phyloP scores from a whole-genome alignment of 305 asterid genomes.

The Solanum hybrid region DNA sequence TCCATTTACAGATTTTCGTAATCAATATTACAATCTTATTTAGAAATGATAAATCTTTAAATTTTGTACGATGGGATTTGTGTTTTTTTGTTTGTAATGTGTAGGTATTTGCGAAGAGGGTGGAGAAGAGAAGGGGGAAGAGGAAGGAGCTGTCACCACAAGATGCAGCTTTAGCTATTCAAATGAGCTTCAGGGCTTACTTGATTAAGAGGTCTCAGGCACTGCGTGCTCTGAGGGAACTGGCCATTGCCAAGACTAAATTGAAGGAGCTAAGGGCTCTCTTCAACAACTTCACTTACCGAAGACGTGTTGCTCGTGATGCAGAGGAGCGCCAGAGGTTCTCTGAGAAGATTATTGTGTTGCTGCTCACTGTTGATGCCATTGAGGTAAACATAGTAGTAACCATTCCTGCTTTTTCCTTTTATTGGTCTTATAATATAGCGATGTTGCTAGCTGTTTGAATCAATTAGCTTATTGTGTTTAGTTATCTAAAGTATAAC shows the following conservation, averaged over 20 bases:
- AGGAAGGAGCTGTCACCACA: constrained; percentile 57
- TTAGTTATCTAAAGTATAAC: neutral
- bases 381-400: constrained; percentile 51
- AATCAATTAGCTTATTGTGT: neutral
- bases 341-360: constrained; percentile 80
- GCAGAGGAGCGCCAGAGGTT: constrained; percentile 88
- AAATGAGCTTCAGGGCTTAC: constrained; percentile 67
- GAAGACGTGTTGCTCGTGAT: constrained; percentile 53
- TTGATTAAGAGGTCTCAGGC: constrained; percentile 74
- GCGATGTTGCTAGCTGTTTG: neutral
- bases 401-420: neutral
- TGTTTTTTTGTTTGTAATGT: neutral
- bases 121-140: constrained; percentile 65
- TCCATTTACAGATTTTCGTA: neutral
- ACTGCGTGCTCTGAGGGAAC: constrained; percentile 80
- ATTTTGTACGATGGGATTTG: neutral
- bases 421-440: neutral
- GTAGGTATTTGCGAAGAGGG: constrained; percentile 78
- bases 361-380: constrained; percentile 91
- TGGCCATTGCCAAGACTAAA: constrained; percentile 86
- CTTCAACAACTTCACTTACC: constrained; percentile 92
- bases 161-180: constrained; percentile 71
- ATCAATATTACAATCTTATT: neutral
- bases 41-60: neutral
- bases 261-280: constrained; percentile 79